Conservation (phyloP, 2,329 filamentous ascomycete species). For the Thermomyces lanuginosus region DNA sequence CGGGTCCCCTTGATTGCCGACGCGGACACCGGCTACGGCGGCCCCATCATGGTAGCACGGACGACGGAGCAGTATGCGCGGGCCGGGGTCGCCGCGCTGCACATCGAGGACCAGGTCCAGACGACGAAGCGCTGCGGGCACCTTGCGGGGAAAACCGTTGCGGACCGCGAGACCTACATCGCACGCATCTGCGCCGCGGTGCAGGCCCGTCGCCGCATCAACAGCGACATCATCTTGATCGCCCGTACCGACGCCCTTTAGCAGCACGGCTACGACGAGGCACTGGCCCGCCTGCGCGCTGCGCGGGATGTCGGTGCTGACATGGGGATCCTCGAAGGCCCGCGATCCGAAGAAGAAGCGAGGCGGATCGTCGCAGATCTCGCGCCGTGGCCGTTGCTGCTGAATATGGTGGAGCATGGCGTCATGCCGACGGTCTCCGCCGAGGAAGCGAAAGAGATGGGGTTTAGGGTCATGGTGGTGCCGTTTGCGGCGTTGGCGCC, state of each 20-base stretch:
- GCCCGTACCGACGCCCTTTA: conserved; percentile 17
- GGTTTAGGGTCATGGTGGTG: conserved; percentile 29
- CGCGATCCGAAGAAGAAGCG: conserved; percentile 23
- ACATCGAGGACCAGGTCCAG: conserved; percentile 39
- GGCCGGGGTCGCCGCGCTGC: conserved; percentile 35
- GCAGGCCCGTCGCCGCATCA: conserved; percentile 13
- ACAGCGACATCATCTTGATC: conserved; percentile 19
- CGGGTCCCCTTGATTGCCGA: conserved; percentile 42
- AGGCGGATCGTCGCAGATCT: conserved; percentile 20
- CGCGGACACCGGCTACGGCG: conserved; percentile 38
- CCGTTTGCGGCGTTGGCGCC: conserved; percentile 24
- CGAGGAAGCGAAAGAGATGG: conserved; percentile 23
- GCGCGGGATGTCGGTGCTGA: conserved; percentile 27
- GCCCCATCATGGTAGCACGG: conserved; percentile 4
- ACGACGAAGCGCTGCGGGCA: conserved; percentile 26
- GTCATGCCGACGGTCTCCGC: conserved; percentile 24
- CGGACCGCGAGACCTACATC: conserved; percentile 10
- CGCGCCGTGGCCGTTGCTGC: conserved; percentile 23
- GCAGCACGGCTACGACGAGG: conserved; percentile 24
- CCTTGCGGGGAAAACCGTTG: conserved; percentile 19
- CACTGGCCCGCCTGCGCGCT: conserved; percentile 21
- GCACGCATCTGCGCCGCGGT: conserved; percentile 14
- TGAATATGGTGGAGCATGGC: conserved; percentile 32
- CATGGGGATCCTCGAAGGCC: conserved; percentile 27
- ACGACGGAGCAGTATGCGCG: conserved; percentile 24